Evolutionary conservation across 352 stramenopile species (phyloP).

Genomic region (Phytophthora ohioensis): DNA sequence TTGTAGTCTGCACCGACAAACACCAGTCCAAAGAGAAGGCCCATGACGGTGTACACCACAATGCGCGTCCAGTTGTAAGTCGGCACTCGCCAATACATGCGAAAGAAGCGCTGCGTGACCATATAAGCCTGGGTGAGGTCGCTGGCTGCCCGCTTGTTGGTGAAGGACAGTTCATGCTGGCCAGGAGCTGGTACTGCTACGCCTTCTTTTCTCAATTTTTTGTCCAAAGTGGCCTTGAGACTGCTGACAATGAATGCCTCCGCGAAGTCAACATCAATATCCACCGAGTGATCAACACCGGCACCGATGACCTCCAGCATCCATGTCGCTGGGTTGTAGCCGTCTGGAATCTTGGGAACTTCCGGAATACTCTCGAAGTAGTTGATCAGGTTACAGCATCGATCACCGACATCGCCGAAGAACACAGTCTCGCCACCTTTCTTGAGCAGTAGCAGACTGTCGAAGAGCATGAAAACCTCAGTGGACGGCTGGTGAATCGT

Average conservation of each 20-base stretch:
- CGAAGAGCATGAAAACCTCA: constrained; percentile 88
- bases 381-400: constrained; percentile 32
- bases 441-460: constrained; percentile 82
- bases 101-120: constrained; percentile 62
- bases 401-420: constrained; percentile 48
- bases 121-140: constrained; percentile 38
- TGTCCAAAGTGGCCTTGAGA: constrained; percentile 29
- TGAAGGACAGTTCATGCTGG: constrained; percentile 36
- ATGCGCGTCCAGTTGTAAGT: constrained; percentile 82
- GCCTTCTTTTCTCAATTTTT: constrained; percentile 35
- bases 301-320: constrained; percentile 80
- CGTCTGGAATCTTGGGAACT: constrained; percentile 51
- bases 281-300: constrained; percentile 40
- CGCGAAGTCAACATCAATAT: constrained; percentile 42
- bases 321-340: constrained; percentile 75
- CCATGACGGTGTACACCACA: constrained; percentile 48
- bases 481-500: constrained; percentile 92
- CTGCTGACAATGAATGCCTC: constrained; percentile 36
- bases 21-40: constrained; percentile 69
- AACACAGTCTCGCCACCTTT: constrained; percentile 55
- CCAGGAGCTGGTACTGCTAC: constrained; percentile 20
- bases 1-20: constrained; percentile 47
- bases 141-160: constrained; percentile 42
- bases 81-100: constrained; percentile 80
- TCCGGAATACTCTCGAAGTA: constrained; percentile 60